Conservation (phyloP, 2,329 filamentous ascomycete genomes). For the Scopulariopsis brevicaulis region DNA sequence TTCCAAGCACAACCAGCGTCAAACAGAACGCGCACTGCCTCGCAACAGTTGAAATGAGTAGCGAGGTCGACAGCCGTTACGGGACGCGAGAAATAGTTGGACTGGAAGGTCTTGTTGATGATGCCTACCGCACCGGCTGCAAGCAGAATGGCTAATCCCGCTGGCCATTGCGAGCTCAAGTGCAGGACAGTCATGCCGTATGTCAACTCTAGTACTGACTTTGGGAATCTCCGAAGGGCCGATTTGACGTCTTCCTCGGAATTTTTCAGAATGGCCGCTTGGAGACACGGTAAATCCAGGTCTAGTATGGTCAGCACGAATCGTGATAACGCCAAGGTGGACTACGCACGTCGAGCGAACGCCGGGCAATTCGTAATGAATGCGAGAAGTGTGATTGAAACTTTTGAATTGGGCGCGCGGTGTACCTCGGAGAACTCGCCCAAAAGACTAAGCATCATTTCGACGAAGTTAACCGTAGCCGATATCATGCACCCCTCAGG, state of each 20-base stretch:
- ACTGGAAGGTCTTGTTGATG: not conserved
- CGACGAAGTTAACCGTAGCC: no score
- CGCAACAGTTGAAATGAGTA: not conserved
- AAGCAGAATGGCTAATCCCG: not conserved
- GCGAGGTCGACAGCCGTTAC: not conserved
- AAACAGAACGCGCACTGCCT: not conserved
- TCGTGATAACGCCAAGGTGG: no score
- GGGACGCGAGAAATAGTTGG: not conserved
- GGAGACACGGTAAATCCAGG: not conserved
- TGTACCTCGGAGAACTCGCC: no score
- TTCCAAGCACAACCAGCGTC: not conserved
- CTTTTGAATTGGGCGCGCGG: no score
- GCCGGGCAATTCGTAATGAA: not conserved
- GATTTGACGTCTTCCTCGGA: not conserved
- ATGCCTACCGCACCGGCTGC: not conserved
- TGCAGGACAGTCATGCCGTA: not conserved
- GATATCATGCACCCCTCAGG: no score
- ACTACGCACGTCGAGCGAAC: no score
- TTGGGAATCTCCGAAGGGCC: not conserved
- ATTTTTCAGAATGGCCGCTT: not conserved
- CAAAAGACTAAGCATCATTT: no score
- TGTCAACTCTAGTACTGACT: not conserved
- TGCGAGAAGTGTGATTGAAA: no score
- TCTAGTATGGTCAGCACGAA: not conserved
- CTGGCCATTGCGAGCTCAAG: not conserved